Base-by-base conservation (phyloP, 352 stramenopile species). In the Globisporangium recalcitrans region DNA sequence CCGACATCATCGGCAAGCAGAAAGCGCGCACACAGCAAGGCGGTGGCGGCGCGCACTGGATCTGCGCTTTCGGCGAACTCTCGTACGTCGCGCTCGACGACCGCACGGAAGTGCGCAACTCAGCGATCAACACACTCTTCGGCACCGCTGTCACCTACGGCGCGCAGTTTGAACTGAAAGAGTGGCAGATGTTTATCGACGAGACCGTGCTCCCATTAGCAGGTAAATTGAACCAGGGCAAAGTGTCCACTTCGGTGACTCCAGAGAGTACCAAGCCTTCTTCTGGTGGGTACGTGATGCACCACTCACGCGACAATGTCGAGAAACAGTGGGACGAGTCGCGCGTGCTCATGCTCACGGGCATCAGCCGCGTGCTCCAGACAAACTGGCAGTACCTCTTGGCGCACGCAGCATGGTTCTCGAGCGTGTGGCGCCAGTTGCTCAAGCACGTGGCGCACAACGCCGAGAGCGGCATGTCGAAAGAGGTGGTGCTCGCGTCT, bases 281-380 rank as follows among this genome's bases (percentile, higher is more conserved):
- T 36, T 0, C 19, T 31, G 62, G 51, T 14, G 69, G 63, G 14
- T 82, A 91, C 31, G 85, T 96, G 58, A 83, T 99, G 57, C 97
- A 99, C 65, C 96, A 99, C 66, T 98, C 92, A 14, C 82, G 96
- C 19, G 96, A 99, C 76, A 98, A 87, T 38, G 80, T 80, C 0
- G 86, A 91, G 32, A 99, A 99, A 66, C 97, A 99, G 74, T 99
- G 97, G 96, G 89, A 97, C 46, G 96, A 98, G 64, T 99, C 97
- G 14, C 90, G 97, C 46, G 94, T 98, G 29, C 70, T 98, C 21
- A 87, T 97, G 64, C 78, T 99, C 44, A 88, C 93, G 38, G 97
- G 96, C 13, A 83, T 99, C 32, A 96, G 90, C 63, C 87, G 97
- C 57, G 90, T 99, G 1, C 77, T 99, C 16, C 88, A 93, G 66